Evolutionary conservation across 768 basidiomycete genomes (phyloP), one percentile per base, ranked within the genome.

Genomic region (Gyrodon lividus): DNA sequence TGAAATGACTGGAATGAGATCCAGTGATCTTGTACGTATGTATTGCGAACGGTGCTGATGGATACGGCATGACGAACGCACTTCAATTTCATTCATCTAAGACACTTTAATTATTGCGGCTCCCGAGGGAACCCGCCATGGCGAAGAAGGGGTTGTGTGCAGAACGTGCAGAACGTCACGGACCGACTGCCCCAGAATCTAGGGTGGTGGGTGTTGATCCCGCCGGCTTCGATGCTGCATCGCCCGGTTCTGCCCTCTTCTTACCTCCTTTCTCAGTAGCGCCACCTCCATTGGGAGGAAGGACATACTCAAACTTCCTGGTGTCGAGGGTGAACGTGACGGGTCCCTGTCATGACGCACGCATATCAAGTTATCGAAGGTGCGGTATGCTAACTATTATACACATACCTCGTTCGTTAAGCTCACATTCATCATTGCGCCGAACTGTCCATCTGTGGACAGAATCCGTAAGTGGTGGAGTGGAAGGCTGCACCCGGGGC

Each of bases 361-460:
- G 28, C 31, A 43, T 26, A 51, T 38, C 23, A 49, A 16, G 16
- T 52, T 44, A 52, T 49, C 34, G 19, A 35, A 26, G 44, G 40
- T 23, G 48, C 31, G 30, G 48, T 16, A 13, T 8, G 17, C 31
- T n/a, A 26, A 20, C 16, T 28, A 6, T 20, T 37, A 41, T 16
- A 43, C 35, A 60, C 75, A 35, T 67, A 90, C 92, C 74, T 98
- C 94, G 65, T 98, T 98, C 19, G 80, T 86, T 50, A 96, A 70
- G 55, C 75, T 81, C 46, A 98, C 91, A 51, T 84, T 80, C 94
- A 98, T 98, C 94, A 96, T 96, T 5, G 93, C 94, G 28, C 93
- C 93, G 64, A 98, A 97, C 58, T 75, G 77, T n/a, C 94, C 94
- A 67, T 98, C 94, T 95, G 54, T 33, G 22, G 24, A 10, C 22